Base-by-base conservation (phyloP, 148 eudicot species). In the Talinum fruticosum region DNA sequence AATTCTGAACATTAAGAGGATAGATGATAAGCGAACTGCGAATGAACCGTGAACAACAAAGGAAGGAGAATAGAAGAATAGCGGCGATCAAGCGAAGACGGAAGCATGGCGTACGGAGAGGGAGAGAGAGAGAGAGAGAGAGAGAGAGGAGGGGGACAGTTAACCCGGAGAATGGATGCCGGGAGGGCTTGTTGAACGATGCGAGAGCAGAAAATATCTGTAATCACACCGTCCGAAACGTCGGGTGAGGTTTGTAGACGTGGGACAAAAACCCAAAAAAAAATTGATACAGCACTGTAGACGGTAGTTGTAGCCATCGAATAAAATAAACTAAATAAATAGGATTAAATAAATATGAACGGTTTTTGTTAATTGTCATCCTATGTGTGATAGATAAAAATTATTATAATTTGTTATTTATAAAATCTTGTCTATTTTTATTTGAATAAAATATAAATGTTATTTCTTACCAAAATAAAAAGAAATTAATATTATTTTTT, bases 181-280 rank as follows among this genome's bases (percentile, higher is more conserved):
- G 53, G 53, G 10, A 5, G 53, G 13, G 15, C 7, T 45, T 2
- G 1, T 6, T 0, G 47, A 33, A 47, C 8, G 26, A 47, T 2
- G 72, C 18, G 72, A 69, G 72, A 69, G 72, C 24, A 38, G 29
- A 37, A 70, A 71, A 71, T 41, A 71, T 69, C 72, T 69, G 29
- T 7, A 16, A 29, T n/a, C 23, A 19, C 57, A 19, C 57, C 15
- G 23, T 15, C 57, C 15, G 57, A 51, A 51, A 41, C 47, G 57
- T 51, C 23, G 21, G 19, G 57, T 10, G 57, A n/a, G 45, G 45
- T 10, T 41, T 10, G 10, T 41, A 41, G 10, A 41, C 45, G 45
- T 41, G 6, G 45, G 45, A 41, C n/a, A n/a, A n/a, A n/a, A n/a
- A n/a, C n/a, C n/a, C n/a, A n/a, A n/a, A n/a, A n/a, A n/a, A n/a